Base-by-base conservation (phyloP, 2,329 filamentous ascomycete species). In the Coniochaeta sp. region DNA sequence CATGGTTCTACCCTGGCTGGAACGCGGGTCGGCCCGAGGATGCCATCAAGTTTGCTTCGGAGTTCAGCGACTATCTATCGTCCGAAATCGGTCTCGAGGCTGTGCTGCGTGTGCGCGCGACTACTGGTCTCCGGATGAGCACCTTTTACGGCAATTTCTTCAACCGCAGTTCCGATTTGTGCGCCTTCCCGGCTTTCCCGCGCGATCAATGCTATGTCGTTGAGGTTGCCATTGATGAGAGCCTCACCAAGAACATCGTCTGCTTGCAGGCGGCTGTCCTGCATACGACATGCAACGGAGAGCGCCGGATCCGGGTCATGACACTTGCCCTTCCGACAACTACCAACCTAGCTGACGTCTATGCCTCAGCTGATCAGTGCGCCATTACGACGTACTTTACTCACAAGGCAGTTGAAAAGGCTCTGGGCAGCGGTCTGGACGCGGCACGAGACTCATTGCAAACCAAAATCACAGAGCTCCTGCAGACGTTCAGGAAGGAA, bases 111-210 rank as follows among this genome's bases (percentile, higher is more conserved):
- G 95, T 99, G 42, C 89, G 95, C 65, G 95, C 95, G 19, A 97
- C 93, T 1, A 98, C 93, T 26, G 95, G 95, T 58, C 78, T 99
- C 61, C 87, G 95, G 59, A 98, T 98, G 90, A 96, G 88, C 77
- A 93, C 93, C 1, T 99, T 99, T 77, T 99, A 98, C 74, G 95
- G 95, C 66, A 99, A 99, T 79, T 99, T 99, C 77, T 99, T 99
- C 82, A 99, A 98, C 79, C 86, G 95, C 67, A 96, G 91, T 72
- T 97, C 93, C 17, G 95, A 99, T 77, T 85, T 99, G 34, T 98
- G 95, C 73, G 95, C 95, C 14, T 99, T 99, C 82, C 95, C 95
- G 1, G 93, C 95, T 0, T 98, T 99, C 80, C 95, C 95, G 34
- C 89, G 95, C 71, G 95, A 99, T 70, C 95, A 99, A 74, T 92